phyloP scores from a whole-genome alignment of 2,329 filamentous ascomycete species.

The Delphinella strobiligena region DNA sequence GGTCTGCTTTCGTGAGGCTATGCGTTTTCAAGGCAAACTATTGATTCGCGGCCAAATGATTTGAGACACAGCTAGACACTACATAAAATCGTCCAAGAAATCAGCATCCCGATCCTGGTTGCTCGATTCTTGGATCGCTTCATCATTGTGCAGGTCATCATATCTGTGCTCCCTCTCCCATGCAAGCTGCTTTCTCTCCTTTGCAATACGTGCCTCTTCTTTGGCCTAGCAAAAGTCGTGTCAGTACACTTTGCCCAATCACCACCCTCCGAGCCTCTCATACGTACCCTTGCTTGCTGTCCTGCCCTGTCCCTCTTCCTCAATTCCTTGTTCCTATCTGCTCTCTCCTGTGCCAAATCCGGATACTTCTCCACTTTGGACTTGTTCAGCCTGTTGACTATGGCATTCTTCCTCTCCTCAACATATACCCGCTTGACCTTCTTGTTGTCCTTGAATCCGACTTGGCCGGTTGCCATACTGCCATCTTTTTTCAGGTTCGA shows the following conservation, averaged over 20 bases:
- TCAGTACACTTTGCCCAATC: background rate
- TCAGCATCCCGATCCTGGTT: constrained; percentile 73
- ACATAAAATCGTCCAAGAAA: constrained; percentile 89
- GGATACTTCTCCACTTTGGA: constrained; percentile 82
- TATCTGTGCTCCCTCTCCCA: constrained; percentile 98
- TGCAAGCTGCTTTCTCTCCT: constrained; percentile 79
- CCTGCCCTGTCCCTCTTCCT: constrained; percentile 58
- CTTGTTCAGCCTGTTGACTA: constrained; percentile 97
- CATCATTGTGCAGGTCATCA: constrained; percentile 78
- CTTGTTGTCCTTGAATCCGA: constrained; percentile 82
- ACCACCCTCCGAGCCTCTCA: background rate
- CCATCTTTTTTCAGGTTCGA: constrained; percentile 91
- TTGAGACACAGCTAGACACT: too few species aligned
- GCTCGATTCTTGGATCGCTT: constrained; percentile 62
- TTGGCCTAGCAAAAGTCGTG: constrained; percentile 42
- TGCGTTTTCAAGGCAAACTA: too few species aligned
- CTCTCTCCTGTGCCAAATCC: constrained; percentile 70
- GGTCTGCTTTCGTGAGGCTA: too few species aligned
- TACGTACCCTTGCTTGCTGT: constrained; percentile 47
- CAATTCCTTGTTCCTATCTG: constrained; percentile 60
- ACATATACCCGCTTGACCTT: constrained; percentile 78
- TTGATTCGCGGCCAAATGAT: too few species aligned
- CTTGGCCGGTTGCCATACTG: constrained; percentile 89
- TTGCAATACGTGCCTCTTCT: constrained; percentile 58
- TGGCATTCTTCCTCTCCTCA: constrained; percentile 67